Conservation (phyloP, 495 filamentous ascomycete species). For the Delitschia confertaspora region DNA sequence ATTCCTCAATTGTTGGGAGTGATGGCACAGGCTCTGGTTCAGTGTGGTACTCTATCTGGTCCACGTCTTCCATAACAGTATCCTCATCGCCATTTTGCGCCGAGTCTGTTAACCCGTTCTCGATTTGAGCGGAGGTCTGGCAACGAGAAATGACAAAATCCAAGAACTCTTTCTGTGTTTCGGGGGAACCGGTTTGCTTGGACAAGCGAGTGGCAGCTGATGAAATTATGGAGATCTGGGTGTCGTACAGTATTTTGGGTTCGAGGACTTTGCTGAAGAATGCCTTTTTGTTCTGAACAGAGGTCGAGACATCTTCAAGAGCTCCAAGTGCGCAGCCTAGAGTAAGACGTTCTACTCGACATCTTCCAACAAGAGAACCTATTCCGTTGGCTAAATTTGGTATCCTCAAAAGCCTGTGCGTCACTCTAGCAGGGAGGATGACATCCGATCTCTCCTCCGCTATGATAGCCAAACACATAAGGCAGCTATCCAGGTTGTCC, state of each 20-base stretch:
- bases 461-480: slow-evolving; percentile 71
- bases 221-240: slow-evolving; percentile 52
- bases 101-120: background rate
- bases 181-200: background rate
- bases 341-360: slow-evolving; percentile 61
- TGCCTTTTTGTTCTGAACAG: slow-evolving; percentile 13
- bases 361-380: slow-evolving; percentile 51
- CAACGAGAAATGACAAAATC: slow-evolving; percentile 8
- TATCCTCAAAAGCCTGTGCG: slow-evolving; percentile 54
- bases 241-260: slow-evolving; percentile 50
- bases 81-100: slow-evolving; percentile 9
- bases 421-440: slow-evolving; percentile 54
- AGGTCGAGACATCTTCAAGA: slow-evolving; percentile 31
- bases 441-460: slow-evolving; percentile 57
- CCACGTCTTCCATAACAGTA: slow-evolving; percentile 20
- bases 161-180: slow-evolving; percentile 9
- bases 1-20: slow-evolving; percentile 3
- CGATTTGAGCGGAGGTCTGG: no score
- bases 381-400: slow-evolving; percentile 49
- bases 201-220: slow-evolving; percentile 4
- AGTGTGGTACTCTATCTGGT: background rate
- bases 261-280: slow-evolving; percentile 55
- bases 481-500: slow-evolving; percentile 61
- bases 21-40: background rate
- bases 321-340: slow-evolving; percentile 62